These are phyloP conservation scores for Quercus phellos DNA, from an alignment of 331 rosid species.

Conservation along the genomic window DNA sequence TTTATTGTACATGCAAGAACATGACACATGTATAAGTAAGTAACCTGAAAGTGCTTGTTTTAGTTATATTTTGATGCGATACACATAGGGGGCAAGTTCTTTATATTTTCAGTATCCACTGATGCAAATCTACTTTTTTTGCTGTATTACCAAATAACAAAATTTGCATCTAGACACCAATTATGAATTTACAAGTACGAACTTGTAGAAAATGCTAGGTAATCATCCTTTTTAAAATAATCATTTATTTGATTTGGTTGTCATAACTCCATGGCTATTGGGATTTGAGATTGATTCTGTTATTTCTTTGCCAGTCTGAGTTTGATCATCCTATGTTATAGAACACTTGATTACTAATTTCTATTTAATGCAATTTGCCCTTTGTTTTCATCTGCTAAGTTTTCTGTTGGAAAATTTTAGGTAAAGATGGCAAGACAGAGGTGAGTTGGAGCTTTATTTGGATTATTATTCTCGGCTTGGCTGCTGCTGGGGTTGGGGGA, in stretches of 20 bases:
- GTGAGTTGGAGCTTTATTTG: conserved; percentile 53
- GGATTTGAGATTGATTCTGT: not conserved
- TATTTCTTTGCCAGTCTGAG: not conserved
- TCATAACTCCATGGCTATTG: not conserved
- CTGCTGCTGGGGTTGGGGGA: conserved; percentile 57
- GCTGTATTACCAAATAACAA: not conserved
- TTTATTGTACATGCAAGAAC: conserved; percentile 64
- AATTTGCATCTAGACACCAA: not conserved
- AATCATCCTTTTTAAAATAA: not conserved
- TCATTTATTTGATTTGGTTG: not conserved
- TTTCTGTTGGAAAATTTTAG: conserved; percentile 29
- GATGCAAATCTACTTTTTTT: not conserved
- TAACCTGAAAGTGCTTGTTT: not conserved
- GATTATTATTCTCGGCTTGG: conserved; percentile 51
- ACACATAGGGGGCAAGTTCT: not conserved
- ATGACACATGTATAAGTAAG: conserved; percentile 77
- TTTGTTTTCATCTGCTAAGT: not conserved
- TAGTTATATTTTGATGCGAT: not conserved
- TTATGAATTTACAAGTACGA: too few relatives aligned
- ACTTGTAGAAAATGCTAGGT: not conserved
- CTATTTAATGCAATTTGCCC: not conserved
- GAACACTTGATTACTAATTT: not conserved
- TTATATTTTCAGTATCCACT: not conserved
- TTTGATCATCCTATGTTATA: not conserved
- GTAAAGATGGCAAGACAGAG: conserved; percentile 29